Percentiles rank a stretch among this genome's conserved stretches.
These are phyloP conservation scores for Pseudogymnoascus sp. DNA, from an alignment of 2,329 filamentous ascomycete genomes.

Conservation along the genomic window DNA sequence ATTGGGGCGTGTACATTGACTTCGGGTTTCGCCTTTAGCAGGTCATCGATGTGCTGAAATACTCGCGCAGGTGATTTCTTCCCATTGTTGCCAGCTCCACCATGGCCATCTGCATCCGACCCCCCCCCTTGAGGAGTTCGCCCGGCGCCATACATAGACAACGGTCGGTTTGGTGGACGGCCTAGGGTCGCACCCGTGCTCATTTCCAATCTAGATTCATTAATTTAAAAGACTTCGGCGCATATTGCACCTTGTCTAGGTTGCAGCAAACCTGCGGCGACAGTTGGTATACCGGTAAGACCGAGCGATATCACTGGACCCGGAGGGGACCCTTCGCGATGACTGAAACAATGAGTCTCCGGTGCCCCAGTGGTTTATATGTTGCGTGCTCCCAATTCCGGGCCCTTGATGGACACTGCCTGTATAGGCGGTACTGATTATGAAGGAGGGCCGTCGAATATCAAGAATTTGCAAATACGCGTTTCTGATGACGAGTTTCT, in stretches of 20 bases:
- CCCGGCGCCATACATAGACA: constrained; percentile 9
- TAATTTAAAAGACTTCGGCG: neutral
- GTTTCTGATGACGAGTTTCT: constrained; percentile 7
- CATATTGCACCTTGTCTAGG: constrained; percentile 3
- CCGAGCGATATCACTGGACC: neutral
- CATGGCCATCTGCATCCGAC: neutral
- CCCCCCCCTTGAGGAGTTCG: neutral
- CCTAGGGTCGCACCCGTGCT: constrained; percentile 3
- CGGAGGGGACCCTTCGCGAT: neutral
- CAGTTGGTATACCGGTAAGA: neutral
- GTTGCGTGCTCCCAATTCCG: neutral
- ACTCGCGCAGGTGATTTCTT: constrained; percentile 19
- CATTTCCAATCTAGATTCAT: constrained; percentile 1
- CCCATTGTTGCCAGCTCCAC: constrained; percentile 10
- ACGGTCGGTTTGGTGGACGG: constrained; percentile 1
- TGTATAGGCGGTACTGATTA: neutral
- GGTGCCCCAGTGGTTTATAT: neutral
- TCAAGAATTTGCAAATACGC: neutral
- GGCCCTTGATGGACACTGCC: neutral
- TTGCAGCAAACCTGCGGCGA: neutral
- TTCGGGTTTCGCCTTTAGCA: constrained; percentile 30
- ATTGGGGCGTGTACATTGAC: constrained; percentile 35
- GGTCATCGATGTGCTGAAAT: constrained; percentile 36
- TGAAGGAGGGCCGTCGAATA: neutral
- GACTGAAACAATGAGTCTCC: neutral